Evolutionary conservation across 1,284 basidiomycete species (phyloP).

Genomic region (Trametes hirsuta): DNA sequence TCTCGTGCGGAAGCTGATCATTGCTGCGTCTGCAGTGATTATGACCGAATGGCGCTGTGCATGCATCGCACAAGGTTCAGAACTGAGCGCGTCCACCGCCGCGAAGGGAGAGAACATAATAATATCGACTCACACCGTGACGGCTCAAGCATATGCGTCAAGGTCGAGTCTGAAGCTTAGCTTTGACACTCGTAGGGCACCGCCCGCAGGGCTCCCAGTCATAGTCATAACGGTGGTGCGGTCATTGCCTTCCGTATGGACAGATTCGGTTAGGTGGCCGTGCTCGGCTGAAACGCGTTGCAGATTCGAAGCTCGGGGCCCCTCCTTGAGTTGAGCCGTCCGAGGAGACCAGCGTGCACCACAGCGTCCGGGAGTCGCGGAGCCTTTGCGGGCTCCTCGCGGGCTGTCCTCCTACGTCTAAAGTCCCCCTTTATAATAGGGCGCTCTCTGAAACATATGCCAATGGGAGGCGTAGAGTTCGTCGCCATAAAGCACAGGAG

Average conservation of each 20-base stretch:
- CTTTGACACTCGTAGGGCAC: too few relatives aligned
- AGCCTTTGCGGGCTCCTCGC: background rate
- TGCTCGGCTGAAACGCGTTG: conserved; percentile 3
- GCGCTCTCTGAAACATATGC: background rate
- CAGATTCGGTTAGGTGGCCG: background rate
- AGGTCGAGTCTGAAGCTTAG: too few relatives aligned
- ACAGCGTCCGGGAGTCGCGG: conserved; percentile 1
- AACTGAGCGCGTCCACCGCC: background rate
- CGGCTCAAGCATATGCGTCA: too few relatives aligned
- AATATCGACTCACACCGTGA: too few relatives aligned
- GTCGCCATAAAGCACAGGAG: background rate
- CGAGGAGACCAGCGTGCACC: background rate
- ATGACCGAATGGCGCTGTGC: background rate
- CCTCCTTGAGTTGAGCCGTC: background rate
- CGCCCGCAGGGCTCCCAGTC: too few relatives aligned
- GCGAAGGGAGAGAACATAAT: too few relatives aligned
- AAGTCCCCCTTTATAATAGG: background rate
- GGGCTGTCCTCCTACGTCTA: background rate
- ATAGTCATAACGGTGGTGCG: too few relatives aligned
- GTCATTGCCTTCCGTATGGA: background rate
- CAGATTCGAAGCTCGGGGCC: background rate
- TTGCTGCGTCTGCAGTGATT: too few relatives aligned
- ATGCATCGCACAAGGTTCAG: background rate
- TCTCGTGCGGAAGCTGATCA: too few relatives aligned
- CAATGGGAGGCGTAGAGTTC: too few relatives aligned